Evolutionary conservation across 768 basidiomycete genomes (phyloP).

Genomic region (Coprinopsis marcescibilis): DNA sequence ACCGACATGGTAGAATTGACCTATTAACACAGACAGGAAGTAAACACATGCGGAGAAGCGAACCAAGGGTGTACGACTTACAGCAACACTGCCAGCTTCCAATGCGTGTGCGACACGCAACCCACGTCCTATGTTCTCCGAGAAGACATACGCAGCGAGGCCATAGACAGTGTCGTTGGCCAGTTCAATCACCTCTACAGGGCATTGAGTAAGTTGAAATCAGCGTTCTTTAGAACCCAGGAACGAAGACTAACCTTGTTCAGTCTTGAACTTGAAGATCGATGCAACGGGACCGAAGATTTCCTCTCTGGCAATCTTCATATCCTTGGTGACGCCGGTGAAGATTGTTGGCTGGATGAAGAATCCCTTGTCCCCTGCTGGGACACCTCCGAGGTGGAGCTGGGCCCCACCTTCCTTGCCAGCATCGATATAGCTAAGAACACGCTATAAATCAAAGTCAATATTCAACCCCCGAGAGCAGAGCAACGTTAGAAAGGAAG

Average conservation of each 20-base stretch:
- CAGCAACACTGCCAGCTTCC: slow-evolving; percentile 62
- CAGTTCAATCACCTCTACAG: slow-evolving; percentile 39
- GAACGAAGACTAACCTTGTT: slow-evolving; percentile 27
- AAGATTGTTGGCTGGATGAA: slow-evolving; percentile 77
- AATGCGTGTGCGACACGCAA: slow-evolving; percentile 58
- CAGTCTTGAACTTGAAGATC: slow-evolving; percentile 69
- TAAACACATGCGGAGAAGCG: too few relatives aligned
- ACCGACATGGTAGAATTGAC: slow-evolving; percentile 40
- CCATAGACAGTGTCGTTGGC: slow-evolving; percentile 82
- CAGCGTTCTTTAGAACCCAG: background rate
- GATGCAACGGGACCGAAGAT: slow-evolving; percentile 81
- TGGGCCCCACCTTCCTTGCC: slow-evolving; percentile 71
- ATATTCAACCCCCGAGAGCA: background rate
- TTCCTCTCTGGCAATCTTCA: slow-evolving; percentile 72
- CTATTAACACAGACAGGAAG: too few relatives aligned
- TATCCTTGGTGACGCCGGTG: slow-evolving; percentile 56
- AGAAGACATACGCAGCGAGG: slow-evolving; percentile 73
- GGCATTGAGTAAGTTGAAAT: background rate
- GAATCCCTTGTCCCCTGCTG: slow-evolving; percentile 42
- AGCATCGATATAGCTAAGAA: slow-evolving; percentile 72
- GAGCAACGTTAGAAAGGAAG: background rate
- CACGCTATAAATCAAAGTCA: slow-evolving; percentile 57
- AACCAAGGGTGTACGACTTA: too few relatives aligned
- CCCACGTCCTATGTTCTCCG: slow-evolving; percentile 60
- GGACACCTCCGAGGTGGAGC: slow-evolving; percentile 60